Evolutionary conservation across 2,329 filamentous ascomycete species (phyloP).

Genomic region (Verticillium nubilum): DNA sequence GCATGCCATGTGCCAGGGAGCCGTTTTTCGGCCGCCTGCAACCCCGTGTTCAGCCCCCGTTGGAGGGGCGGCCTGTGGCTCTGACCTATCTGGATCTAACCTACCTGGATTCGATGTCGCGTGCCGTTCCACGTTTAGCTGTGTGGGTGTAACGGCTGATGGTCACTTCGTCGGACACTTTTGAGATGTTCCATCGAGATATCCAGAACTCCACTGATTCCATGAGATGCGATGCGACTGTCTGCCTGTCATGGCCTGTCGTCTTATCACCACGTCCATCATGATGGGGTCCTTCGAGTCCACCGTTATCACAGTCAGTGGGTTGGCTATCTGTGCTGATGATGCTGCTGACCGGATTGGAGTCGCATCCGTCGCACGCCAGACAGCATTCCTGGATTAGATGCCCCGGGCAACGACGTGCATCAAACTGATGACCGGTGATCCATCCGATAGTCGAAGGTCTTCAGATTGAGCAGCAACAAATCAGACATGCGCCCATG

Average conservation of each 20-base stretch:
- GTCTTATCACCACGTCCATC: not conserved
- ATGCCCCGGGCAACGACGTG: not conserved
- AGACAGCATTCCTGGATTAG: not conserved
- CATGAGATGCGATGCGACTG: not conserved
- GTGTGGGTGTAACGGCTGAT: not conserved
- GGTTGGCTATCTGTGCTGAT: not conserved
- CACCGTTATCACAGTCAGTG: not conserved
- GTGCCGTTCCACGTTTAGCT: not conserved
- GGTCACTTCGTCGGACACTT: not conserved
- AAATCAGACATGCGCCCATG: not conserved
- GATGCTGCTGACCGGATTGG: not conserved
- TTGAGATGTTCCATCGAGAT: not conserved
- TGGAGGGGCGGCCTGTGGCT: not conserved
- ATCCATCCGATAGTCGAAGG: not conserved
- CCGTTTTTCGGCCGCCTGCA: not conserved
- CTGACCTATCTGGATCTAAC: not conserved
- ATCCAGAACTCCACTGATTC: not conserved
- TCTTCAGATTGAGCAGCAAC: not conserved
- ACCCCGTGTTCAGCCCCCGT: not conserved
- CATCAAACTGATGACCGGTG: not conserved
- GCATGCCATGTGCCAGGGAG: not conserved
- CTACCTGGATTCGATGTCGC: no score
- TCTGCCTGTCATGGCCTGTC: not conserved
- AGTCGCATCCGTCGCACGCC: not conserved
- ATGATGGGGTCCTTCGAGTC: not conserved